Evolutionary conservation across 768 basidiomycete genomes (phyloP).

Genomic region (Nevesoporus exiguus): DNA sequence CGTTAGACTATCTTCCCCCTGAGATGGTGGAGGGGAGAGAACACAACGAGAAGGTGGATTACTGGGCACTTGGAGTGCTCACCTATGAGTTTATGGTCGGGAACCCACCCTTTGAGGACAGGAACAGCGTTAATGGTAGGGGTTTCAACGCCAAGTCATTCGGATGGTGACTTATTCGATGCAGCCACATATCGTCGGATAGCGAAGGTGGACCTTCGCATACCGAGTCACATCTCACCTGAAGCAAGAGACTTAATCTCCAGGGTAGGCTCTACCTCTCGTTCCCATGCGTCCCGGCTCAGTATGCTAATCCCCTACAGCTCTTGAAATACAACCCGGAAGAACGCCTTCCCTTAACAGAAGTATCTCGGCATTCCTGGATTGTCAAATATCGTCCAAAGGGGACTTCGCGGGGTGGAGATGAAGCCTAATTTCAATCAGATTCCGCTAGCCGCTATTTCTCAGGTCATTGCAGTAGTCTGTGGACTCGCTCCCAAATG

Average conservation of each 20-base stretch:
- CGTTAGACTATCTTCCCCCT: conserved; percentile 93
- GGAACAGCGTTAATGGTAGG: conserved; percentile 71
- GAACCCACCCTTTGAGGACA: conserved; percentile 82
- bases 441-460: background rate
- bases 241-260: conserved; percentile 47
- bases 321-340: conserved; percentile 81
- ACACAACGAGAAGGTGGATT: conserved; percentile 87
- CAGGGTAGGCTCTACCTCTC: conserved; percentile 28
- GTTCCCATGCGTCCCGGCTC: background rate
- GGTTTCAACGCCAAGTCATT: background rate
- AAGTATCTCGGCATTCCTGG: conserved; percentile 86
- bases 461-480: background rate
- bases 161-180: conserved; percentile 6
- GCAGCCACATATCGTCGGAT: conserved; percentile 90
- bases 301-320: conserved; percentile 40
- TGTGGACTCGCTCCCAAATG: background rate
- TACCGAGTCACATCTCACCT: conserved; percentile 38
- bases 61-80: conserved; percentile 97
- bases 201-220: conserved; percentile 73
- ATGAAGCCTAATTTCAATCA: conserved; percentile 13
- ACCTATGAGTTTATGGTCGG: conserved; percentile 94
- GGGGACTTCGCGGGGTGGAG: conserved; percentile 31
- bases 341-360: conserved; percentile 66
- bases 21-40: conserved; percentile 96
- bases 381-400: conserved; percentile 67